Evolutionary conservation across 192 early-diverging fungal genomes (phyloP), one percentile per base, ranked within the genome.

Genomic region (Backusella westeae): DNA sequence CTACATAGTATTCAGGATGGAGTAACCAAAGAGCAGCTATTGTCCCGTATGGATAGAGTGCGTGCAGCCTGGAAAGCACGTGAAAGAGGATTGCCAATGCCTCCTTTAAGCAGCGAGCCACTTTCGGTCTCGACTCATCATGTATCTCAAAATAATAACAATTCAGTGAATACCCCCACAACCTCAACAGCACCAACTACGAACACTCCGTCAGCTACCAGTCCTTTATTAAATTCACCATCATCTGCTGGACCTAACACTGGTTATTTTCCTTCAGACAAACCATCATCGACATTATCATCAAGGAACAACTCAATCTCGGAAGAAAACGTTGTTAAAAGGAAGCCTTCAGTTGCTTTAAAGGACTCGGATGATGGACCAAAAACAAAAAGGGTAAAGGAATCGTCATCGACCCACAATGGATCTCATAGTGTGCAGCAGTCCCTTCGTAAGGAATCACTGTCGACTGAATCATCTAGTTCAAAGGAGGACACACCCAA

Each of bases 1-100:
- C 77, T 88, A 15, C 74, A 83, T 34, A 78, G 73, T 46, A 78
- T 90, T 34, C 75, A 81, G n/a, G 74, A 88, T 36, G 81, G 80
- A 21, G 89, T 93, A 2, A 84, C 86, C 6, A 84, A 81, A 52
- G 86, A 90, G 17, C 73, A 80, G 34, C 44, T 83, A 26, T 44
- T 83, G 7, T 49, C 71, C 0, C 75, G 75, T 49, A 83, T 83
- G 82, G 79, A 83, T 9, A 53, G 46, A 2, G 67, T 83, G 7
- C 75, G 82, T 26, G 66, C 76, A n/a, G 82, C 82, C 2, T 83
- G 82, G 82, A 83, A 83, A 66, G 82, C 78, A 17, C 78, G 82
- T 14, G 82, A 83, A 72, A 78, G 75, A 32, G 76, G 78, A 1
- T 39, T 80, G 0, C 78, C 78, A 3, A 72, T 72, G 46, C 78